These are phyloP conservation scores for Mediolabrus comicus DNA, from an alignment of 108 stramenopile species.

Conservation along the genomic window DNA sequence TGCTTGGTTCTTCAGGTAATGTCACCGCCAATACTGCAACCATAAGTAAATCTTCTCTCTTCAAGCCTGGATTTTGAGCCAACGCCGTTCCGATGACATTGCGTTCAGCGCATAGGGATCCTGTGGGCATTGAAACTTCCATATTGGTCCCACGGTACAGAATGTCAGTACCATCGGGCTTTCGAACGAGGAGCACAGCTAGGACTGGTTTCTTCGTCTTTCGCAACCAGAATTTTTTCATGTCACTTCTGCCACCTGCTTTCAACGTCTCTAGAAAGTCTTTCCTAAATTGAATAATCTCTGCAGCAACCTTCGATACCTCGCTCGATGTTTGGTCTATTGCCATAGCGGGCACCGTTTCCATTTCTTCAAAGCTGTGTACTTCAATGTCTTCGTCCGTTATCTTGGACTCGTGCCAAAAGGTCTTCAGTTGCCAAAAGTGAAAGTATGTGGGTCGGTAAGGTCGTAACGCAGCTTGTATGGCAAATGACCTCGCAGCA, in stretches of 20 bases:
- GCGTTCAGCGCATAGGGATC: conserved; percentile 96
- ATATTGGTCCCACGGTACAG: conserved; percentile 96
- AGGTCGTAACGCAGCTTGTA: conserved; percentile 89
- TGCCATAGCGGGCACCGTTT: conserved; percentile 86
- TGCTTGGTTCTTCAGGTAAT: conserved; percentile 33
- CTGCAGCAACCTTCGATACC: conserved; percentile 68
- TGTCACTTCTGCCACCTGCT: conserved; percentile 63
- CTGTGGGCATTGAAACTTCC: conserved; percentile 98
- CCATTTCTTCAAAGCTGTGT: conserved; percentile 90
- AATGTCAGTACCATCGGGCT: conserved; percentile 47
- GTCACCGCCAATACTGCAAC: conserved; percentile 88
- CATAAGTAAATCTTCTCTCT: conserved; percentile 73
- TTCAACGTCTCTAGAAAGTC: conserved; percentile 63
- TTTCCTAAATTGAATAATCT: conserved; percentile 83
- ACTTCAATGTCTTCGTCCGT: conserved; percentile 91
- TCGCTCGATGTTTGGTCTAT: conserved; percentile 42
- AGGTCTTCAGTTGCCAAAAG: conserved; percentile 93
- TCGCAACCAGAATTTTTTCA: conserved; percentile 91
- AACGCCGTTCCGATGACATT: conserved; percentile 94
- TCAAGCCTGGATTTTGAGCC: conserved; percentile 76
- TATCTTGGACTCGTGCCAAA: conserved; percentile 93
- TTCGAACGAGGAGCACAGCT: conserved; percentile 91
- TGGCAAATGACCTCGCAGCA: conserved; percentile 90
- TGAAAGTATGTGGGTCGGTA: conserved; percentile 94
- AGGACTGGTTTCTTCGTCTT: conserved; percentile 96